Evolutionary conservation across 192 early-diverging fungal genomes (phyloP), one percentile per base, ranked within the genome.

Genomic region (Radiomyces spectabilis): DNA sequence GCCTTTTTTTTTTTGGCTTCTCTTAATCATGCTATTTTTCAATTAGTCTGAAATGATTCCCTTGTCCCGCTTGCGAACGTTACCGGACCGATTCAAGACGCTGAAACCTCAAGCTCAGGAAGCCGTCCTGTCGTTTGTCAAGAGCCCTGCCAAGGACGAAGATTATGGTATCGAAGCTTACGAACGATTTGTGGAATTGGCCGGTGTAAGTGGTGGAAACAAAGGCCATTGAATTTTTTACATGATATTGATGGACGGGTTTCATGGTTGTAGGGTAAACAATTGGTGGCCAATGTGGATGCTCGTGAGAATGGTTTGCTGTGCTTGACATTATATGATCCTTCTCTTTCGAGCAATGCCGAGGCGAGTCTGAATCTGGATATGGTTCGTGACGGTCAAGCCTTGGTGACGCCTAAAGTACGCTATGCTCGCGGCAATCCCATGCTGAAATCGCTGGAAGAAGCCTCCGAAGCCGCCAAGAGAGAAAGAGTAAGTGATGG

Each of bases 41-140:
- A 43, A 53, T 38, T 51, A 75, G 64, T 79, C 84, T 3, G 94
- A 99, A 60, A 72, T 77, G 3, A 49, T 99, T 25, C 71, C 85
- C 2, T 51, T 75, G 24, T 77, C 82, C 29, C 81, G 86, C 6
- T 47, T 94, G 25, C 84, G 88, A 18, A 79, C 90, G 1, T 71
- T 99, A 31, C 78, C 88, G n/a, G 38, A 76, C 12, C 69, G 80
- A 43, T 95, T 95, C 72, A 72, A 66, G 35, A 61, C 69, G 18
- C 67, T 86, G 38, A 78, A 84, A 10, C 71, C 87, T 15, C 89
- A 92, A 54, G 86, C 93, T 21, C 75, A 81, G 29, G 89, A 93
- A 59, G 89, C 92, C 8, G 74, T 82, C 7, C 70, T 99, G 15
- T 93, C 96, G 6, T 93, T 87, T 65, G 44, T 96, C 13, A 77